Conservation (phyloP, 2,329 filamentous ascomycete genomes). For the Ophiosphaerella herpotricha region DNA sequence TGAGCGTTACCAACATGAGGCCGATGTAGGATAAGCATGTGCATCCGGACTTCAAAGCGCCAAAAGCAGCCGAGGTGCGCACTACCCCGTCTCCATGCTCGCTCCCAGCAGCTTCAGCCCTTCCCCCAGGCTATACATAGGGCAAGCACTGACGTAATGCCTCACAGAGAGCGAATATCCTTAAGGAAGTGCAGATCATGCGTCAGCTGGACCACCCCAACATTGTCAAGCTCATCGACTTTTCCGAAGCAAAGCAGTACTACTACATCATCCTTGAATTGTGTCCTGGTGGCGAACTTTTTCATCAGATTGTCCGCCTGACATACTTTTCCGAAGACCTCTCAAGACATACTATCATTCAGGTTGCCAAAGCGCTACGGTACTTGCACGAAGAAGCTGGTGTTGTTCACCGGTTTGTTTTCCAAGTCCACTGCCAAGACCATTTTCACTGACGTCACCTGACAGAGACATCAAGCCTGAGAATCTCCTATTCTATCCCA, state of each 20-base stretch:
- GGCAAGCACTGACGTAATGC: conserved; percentile 49
- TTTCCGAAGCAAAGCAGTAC: conserved; percentile 90
- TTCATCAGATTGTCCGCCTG: conserved; percentile 96
- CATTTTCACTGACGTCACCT: conserved; percentile 43
- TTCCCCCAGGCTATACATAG: conserved; percentile 22
- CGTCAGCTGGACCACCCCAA: conserved; percentile 95
- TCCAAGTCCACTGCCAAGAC: conserved; percentile 4
- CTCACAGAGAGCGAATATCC: conserved; percentile 85
- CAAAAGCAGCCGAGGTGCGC: conserved; percentile 96
- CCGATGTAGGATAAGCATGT: conserved; percentile 81
- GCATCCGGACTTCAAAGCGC: conserved; percentile 92
- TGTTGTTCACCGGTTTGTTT: conserved; percentile 88
- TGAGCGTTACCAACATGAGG: conserved; percentile 56
- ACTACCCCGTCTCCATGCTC: conserved; percentile 29
- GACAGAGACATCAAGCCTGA: conserved; percentile 95
- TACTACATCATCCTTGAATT: conserved; percentile 98
- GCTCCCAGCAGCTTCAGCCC: conserved; percentile 36
- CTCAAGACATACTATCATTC: conserved; percentile 89
- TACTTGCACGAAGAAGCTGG: conserved; percentile 94
- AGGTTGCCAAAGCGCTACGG: conserved; percentile 91
- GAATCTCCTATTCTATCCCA: conserved; percentile 91
- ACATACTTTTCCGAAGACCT: conserved; percentile 98
- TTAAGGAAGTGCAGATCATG: conserved; percentile 99
- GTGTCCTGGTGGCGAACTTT: conserved; percentile 92
- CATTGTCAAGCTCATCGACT: conserved; percentile 90